Evolutionary conservation across 1,284 basidiomycete species (phyloP), one percentile per base, ranked within the genome.

Genomic region (Singerocomus inundabilis): DNA sequence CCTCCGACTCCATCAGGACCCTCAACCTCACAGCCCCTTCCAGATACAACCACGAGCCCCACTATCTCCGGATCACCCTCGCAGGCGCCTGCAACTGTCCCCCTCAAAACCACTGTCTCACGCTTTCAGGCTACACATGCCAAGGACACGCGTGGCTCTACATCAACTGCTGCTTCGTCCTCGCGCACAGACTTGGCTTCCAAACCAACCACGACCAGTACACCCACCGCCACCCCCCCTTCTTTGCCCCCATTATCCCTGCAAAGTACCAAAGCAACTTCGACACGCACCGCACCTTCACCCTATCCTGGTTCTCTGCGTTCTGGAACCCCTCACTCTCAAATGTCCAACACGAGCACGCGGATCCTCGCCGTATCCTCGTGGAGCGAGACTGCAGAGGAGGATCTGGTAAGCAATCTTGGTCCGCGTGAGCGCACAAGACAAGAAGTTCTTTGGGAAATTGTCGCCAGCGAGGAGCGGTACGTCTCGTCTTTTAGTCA

Each of bases 371-470:
- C 87, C 25, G 91, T 88, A 0, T 77, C 85, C 49, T 96, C 92
- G 33, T 99, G 96, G 96, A 94, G 91, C 62, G 92, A 98, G 68
- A 90, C 91, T 62, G 93, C 94, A 8, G 91, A 97, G 66, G 91
- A 93, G 51, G 96, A 99, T 66, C 81, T 99, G 29, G 93, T 98
- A 8, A 85, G 86, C 36, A 96, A 99, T 64, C 76, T 99, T 18
- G 92, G 93, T 18, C 86, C 92, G 21, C 81, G 94, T 50, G 96
- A 99, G 68, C 82, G 96, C 45, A 98, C 93, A 28, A 80, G 96
- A 44, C 96, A 98, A 68, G 96, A 99, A 73, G 96, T 98, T 4
- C 71, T 99, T 30, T 98, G 94, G 80, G 96, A 99, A 73, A 98
- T 99, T 59, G 95, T 99, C 40, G 90, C 91, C 34, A 94, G 91